phyloP scores from a whole-genome alignment of 129 eudicot species.

The Artemisia tridentata region DNA sequence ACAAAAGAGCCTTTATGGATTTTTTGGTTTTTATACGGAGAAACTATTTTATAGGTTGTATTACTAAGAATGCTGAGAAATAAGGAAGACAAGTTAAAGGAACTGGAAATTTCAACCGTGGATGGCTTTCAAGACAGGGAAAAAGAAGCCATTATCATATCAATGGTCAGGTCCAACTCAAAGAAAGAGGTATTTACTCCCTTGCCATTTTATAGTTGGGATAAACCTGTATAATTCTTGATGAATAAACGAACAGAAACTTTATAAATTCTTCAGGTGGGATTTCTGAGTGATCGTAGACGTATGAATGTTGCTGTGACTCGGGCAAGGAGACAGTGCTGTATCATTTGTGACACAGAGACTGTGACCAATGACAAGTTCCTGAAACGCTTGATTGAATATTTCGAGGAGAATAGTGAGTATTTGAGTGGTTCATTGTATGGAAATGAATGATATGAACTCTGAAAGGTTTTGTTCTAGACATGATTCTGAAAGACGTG shows the following conservation, averaged over 20 bases:
- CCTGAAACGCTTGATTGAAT: slow-evolving; percentile 75
- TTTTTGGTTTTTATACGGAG: no score
- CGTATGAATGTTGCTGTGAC: no score
- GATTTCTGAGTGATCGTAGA: no score
- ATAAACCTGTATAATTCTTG: no score
- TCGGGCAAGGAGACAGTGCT: slow-evolving; percentile 3
- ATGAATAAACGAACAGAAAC: no score
- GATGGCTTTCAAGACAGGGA: slow-evolving; percentile 98
- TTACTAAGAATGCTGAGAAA: slow-evolving; percentile 55
- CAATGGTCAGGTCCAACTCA: slow-evolving; percentile 77
- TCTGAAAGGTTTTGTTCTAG: no score
- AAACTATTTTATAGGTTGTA: slow-evolving; percentile 58
- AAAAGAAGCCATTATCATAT: slow-evolving; percentile 88
- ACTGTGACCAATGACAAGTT: slow-evolving; percentile 55
- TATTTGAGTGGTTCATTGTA: slow-evolving; percentile 93
- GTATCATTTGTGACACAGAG: no score
- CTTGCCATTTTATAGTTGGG: no score
- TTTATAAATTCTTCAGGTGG: background rate
- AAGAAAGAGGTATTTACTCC: no score
- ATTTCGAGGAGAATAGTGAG: slow-evolving; percentile 92
- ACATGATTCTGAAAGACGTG: no score
- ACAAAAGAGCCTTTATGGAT: no score
- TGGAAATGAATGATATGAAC: no score
- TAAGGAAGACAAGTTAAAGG: slow-evolving; percentile 69
- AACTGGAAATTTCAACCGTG: slow-evolving; percentile 85